Evolutionary conservation across 495 filamentous ascomycete genomes (phyloP).

Genomic region (Glonium stellatum): DNA sequence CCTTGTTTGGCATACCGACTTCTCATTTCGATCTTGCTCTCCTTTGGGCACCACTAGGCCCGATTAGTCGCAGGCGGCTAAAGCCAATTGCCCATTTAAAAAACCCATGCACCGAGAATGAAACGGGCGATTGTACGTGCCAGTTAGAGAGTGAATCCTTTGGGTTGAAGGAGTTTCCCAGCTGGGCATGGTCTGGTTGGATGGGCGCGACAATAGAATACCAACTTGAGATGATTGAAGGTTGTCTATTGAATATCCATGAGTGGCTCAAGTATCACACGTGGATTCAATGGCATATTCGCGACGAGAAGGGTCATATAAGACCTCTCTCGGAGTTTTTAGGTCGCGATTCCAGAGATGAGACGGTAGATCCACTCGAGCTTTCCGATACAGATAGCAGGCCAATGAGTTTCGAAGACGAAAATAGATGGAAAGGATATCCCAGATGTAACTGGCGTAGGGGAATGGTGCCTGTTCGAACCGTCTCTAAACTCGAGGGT

Average conservation of each 20-base stretch:
- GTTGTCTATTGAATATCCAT: slow-evolving; percentile 26
- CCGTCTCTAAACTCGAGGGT: no score
- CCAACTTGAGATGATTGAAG: slow-evolving; percentile 21
- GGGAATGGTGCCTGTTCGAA: no score
- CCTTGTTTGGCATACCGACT: slow-evolving; percentile 30
- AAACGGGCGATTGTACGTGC: no score
- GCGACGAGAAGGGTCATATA: slow-evolving; percentile 31
- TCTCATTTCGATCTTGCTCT: slow-evolving; percentile 36
- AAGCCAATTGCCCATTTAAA: no score
- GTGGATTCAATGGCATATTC: slow-evolving; percentile 37
- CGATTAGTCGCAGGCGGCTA: neutral
- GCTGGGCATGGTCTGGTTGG: slow-evolving; percentile 39
- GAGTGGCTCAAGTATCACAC: slow-evolving; percentile 37
- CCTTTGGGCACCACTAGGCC: slow-evolving; percentile 25
- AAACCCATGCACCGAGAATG: no score
- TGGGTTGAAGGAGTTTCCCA: slow-evolving; percentile 32
- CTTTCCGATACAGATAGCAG: no score
- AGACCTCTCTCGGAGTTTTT: slow-evolving; percentile 30
- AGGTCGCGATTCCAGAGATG: no score
- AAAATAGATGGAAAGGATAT: no score
- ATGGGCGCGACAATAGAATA: slow-evolving; percentile 27
- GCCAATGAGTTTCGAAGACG: no score
- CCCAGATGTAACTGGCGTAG: no score
- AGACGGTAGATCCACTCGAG: no score
- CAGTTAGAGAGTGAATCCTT: no score